Conservation (phyloP, 306 rosid species). For the Dalbergia cochinchinensis region DNA sequence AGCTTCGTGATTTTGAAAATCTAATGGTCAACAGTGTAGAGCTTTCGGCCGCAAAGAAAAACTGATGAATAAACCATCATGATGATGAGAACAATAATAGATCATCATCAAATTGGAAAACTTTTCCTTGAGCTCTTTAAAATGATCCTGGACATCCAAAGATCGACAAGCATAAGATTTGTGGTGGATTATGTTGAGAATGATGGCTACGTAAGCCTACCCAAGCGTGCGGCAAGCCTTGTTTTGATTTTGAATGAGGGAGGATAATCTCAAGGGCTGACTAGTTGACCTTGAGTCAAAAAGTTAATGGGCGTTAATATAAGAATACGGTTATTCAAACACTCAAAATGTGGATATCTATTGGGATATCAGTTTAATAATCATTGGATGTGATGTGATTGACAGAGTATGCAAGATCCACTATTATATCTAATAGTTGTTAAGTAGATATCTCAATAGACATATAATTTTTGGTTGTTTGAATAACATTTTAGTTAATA, state of each 20-base stretch:
- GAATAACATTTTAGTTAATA: no score
- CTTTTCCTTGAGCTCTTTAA: neutral
- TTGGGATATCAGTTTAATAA: no score
- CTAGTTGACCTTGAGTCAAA: conserved; percentile 52
- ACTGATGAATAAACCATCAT: neutral
- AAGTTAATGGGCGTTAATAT: conserved; percentile 10
- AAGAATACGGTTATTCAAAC: no score
- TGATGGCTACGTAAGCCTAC: conserved; percentile 70
- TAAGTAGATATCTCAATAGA: no score
- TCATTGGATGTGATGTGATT: no score
- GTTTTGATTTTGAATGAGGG: conserved; percentile 1
- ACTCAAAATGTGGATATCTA: no score
- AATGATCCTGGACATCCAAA: conserved; percentile 32
- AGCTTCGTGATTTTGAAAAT: neutral
- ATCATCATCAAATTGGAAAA: neutral
- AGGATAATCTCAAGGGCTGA: conserved; percentile 44
- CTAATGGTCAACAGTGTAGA: neutral
- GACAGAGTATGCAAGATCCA: no score
- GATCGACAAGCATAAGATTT: conserved; percentile 2
- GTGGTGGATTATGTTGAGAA: conserved; percentile 44
- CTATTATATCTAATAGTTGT: no score
- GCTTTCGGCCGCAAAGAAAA: neutral
- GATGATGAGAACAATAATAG: neutral
- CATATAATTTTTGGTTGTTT: no score
- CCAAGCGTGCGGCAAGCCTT: conserved; percentile 57